Evolutionary conservation across 2,329 filamentous ascomycete species (phyloP), one percentile per base, ranked within the genome.

Genomic region (Xylariaceae sp.): DNA sequence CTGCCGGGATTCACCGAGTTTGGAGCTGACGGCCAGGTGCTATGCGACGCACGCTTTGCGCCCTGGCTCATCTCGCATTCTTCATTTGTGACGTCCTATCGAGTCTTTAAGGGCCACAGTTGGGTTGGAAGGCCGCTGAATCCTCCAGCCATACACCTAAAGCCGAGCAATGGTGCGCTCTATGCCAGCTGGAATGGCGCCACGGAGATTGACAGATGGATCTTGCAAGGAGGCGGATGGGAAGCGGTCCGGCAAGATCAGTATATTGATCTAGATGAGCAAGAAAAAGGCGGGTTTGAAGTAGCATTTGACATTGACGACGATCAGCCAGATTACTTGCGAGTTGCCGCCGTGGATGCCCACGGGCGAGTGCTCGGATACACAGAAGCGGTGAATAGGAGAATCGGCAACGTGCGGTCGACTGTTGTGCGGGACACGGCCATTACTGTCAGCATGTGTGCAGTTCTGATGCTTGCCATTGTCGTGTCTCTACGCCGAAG

Each of bases 121-220:
- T 57, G 56, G 54, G 46, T 52, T 11, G 54, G 56, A 9, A 44
- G 41, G 18, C 54, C 54, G 12, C 27, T 44, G 42, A 39, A 39
- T 14, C 42, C 47, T 3, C 56, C 56, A 1, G 33, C 32, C n/a
- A 41, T 48, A 3, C 41, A 19, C 17, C 44, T 51, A 15, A 6
- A 36, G 7, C 51, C 54, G 2, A 18, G 38, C 3, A 48, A 57
- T 7, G 42, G 43, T 11, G 33, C 44, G 11, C 18, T 58, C n/a
- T 58, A 54, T 14, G 50, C 53, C 17, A 58, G 56, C 45, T 58
- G 56, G 55, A 55, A 57, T 39, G 55, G 56, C 17, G 55, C 56
- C 11, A 58, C 55, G 0, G 50, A 52, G 30, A 46, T 56, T n/a
- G 42, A 42, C 14, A 44, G 44, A 14, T 58, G 56, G 55, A 44